These are phyloP conservation scores for Colletotrichum liaoningense DNA, from an alignment of 2,329 filamentous ascomycete species.

Conservation along the genomic window DNA sequence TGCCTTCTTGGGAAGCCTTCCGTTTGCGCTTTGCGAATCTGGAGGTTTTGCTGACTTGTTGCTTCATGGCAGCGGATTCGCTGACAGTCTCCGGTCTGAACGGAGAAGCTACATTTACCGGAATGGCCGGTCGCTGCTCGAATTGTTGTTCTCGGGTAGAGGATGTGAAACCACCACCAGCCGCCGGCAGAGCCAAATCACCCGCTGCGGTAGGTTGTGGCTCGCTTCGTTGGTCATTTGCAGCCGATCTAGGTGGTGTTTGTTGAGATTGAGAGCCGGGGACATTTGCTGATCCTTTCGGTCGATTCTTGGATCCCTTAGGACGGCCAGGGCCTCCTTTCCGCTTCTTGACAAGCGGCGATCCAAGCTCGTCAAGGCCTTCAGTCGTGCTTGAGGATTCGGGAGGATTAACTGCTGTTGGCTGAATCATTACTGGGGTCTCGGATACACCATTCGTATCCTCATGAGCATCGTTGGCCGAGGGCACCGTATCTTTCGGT, in stretches of 20 bases:
- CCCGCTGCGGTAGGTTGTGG: background rate
- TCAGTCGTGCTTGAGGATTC: background rate
- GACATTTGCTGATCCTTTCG: conserved; percentile 45
- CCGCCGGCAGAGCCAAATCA: background rate
- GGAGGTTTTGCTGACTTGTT: background rate
- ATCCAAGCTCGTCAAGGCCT: conserved; percentile 22
- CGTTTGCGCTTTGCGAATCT: conserved; percentile 13
- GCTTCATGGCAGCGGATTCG: background rate
- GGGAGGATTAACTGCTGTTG: background rate
- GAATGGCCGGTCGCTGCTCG: background rate
- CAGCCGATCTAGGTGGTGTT: background rate
- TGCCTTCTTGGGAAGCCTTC: background rate
- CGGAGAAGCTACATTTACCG: background rate
- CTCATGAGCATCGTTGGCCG: background rate
- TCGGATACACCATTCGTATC: background rate
- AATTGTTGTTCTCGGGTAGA: background rate
- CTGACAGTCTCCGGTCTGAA: background rate
- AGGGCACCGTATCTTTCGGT: background rate
- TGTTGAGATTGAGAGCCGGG: background rate
- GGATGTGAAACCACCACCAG: background rate
- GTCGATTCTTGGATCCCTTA: conserved; percentile 64
- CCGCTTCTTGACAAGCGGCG: conserved; percentile 49
- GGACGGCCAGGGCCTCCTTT: conserved; percentile 52
- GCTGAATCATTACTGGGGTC: background rate
- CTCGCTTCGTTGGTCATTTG: conserved; percentile 1